Evolutionary conservation across 179 eudicot species (phyloP), one percentile per base, ranked within the genome.

Genomic region (Beta corolliflora): DNA sequence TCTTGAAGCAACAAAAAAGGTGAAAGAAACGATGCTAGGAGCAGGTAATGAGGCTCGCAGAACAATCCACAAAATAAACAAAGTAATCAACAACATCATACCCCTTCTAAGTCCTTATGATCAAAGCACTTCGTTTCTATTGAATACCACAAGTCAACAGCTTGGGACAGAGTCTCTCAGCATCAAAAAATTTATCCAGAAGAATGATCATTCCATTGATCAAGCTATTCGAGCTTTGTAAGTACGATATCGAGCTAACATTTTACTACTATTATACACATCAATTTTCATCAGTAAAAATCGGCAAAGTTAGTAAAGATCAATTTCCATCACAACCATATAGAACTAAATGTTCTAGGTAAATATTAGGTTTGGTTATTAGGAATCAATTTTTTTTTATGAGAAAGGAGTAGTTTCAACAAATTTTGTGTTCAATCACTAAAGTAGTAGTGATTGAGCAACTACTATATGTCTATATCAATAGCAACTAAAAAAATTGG

Each of bases 171-270:
- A 88, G 82, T 90, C 93, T 9, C 58, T 36, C 56, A 75, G 66
- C 64, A 91, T 92, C 70, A 83, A 83, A 59, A 69, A 75, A 12
- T 89, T 90, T 63, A 82, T 89, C 52, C 82, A 79, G 8, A 82
- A 82, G 25, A 83, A 82, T 23, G 84, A 78, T 6, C 92, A 75
- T 18, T 59, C 87, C 16, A 85, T 88, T 44, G 81, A 89, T 80
- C 81, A 79, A 59, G 92, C 91, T 25, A 83, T 91, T 50, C 81
- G 87, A 73, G 76, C 81, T n/a, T 46, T 89, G 96, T 93, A 89
- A 85, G 92, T 69, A 61, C 60, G 50, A 64, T 41, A 9, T 11
- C 14, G 6, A 14, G 15, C 16, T 10, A 11, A 55, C 59, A 55
- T 55, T 9, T 12, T 48, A 5, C 9, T 48, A 48, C 52, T 36